Evolutionary conservation across 768 basidiomycete species (phyloP).

Genomic region (Solioccasus polychromus): DNA sequence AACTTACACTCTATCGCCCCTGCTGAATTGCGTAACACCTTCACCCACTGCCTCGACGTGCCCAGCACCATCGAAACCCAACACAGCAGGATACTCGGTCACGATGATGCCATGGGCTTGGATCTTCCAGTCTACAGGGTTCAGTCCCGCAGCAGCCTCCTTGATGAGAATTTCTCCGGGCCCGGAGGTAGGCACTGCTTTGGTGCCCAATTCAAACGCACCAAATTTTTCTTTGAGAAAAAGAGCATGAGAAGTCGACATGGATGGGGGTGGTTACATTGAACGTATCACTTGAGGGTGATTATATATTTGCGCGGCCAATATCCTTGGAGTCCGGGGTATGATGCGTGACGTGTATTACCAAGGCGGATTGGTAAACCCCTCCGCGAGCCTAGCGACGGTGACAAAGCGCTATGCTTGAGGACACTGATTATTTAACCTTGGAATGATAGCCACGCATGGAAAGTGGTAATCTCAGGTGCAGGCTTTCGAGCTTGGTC

Average conservation of each 20-base stretch:
- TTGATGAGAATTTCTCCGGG: constrained; percentile 44
- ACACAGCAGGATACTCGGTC: constrained; percentile 32
- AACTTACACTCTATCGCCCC: constrained; percentile 30
- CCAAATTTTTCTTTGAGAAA: constrained; percentile 20
- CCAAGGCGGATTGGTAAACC: constrained; percentile 1
- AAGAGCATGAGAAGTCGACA: constrained; percentile 16
- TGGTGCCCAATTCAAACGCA: constrained; percentile 11
- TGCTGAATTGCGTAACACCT: constrained; percentile 35
- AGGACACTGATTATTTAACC: no score
- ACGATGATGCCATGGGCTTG: constrained; percentile 1
- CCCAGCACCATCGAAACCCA: constrained; percentile 41
- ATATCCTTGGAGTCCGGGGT: no score
- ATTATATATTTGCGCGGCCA: neutral
- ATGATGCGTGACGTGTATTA: no score
- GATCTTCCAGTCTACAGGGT: constrained; percentile 42
- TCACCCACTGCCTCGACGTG: constrained; percentile 38
- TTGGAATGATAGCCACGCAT: no score
- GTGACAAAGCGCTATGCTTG: no score
- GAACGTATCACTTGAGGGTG: no score
- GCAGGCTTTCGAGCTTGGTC: no score
- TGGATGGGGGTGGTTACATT: neutral
- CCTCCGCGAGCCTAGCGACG: no score
- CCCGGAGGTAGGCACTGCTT: constrained; percentile 28
- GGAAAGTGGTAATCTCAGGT: no score
- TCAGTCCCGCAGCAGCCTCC: constrained; percentile 38